These are phyloP conservation scores for Cryptomeria japonica DNA, from an alignment of 75 land plant genomes.

Conservation along the genomic window DNA sequence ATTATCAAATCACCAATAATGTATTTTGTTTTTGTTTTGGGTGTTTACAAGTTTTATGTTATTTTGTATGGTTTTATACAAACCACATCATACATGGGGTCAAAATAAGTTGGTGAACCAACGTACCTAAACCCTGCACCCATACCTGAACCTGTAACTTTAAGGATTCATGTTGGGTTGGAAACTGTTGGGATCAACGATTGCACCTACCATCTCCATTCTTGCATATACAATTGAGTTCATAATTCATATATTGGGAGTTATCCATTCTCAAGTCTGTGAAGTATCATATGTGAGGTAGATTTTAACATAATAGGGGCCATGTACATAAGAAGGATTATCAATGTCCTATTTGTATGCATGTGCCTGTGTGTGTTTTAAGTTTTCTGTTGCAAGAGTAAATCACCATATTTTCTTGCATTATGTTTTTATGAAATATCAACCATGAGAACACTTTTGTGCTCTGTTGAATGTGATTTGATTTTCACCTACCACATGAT, in stretches of 20 bases:
- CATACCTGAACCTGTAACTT: no score
- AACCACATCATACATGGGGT: no score
- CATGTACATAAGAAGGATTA: neutral
- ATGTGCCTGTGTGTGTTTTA: neutral
- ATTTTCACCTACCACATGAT: neutral
- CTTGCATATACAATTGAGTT: neutral
- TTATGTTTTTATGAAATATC: neutral
- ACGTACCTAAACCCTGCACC: no score
- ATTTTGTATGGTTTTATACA: no score
- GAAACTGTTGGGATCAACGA: neutral
- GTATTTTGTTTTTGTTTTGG: no score
- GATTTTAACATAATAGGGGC: neutral
- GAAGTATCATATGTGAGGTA: neutral
- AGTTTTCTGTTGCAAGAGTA: neutral
- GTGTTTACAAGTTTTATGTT: no score
- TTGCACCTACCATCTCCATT: neutral
- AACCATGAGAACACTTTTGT: neutral
- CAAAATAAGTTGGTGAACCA: no score
- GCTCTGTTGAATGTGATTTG: neutral
- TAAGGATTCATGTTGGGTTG: neutral
- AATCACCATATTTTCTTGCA: neutral
- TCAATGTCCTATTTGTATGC: neutral
- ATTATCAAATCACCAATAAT: no score
- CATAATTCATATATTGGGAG: neutral
- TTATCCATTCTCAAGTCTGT: neutral